phyloP scores from a whole-genome alignment of 176 grass and related monocot species.

The Oryza officinalis region DNA sequence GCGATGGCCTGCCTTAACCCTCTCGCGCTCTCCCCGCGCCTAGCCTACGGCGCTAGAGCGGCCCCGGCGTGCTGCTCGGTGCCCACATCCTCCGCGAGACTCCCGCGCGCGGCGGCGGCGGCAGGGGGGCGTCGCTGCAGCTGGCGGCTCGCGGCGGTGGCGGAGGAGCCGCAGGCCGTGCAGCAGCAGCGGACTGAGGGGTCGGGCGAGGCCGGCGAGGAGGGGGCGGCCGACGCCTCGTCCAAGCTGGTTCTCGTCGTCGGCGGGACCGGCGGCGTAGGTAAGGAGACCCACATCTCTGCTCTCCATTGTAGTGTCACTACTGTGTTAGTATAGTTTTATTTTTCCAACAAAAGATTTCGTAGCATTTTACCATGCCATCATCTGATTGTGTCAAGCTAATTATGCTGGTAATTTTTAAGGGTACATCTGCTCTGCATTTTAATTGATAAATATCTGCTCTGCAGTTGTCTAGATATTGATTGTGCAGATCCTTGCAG shows the following conservation, averaged over 20 bases:
- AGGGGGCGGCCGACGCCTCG: conserved; percentile 35
- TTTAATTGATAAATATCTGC: neutral
- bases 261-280: conserved; percentile 82
- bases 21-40: conserved; percentile 21
- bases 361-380: too few relatives aligned
- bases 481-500: conserved; percentile 47
- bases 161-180: conserved; percentile 41
- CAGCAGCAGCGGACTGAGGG: conserved; percentile 30
- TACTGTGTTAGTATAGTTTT: too few relatives aligned
- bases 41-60: neutral
- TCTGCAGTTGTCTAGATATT: neutral
- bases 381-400: neutral
- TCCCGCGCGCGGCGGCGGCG: conserved; percentile 19
- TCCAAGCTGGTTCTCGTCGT: conserved; percentile 77
- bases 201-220: conserved; percentile 2
- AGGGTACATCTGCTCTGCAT: conserved; percentile 41
- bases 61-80: neutral
- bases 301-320: neutral
- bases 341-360: too few relatives aligned
- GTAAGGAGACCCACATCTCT: conserved; percentile 27
- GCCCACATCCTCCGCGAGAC: neutral
- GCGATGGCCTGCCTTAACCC: conserved; percentile 10
- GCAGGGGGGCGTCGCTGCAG: neutral
- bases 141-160: conserved; percentile 30
- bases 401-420: neutral